Evolutionary conservation across 176 grass and related monocot genomes (phyloP), one percentile per base, ranked within the genome.

Genomic region (Aegilops longissima): DNA sequence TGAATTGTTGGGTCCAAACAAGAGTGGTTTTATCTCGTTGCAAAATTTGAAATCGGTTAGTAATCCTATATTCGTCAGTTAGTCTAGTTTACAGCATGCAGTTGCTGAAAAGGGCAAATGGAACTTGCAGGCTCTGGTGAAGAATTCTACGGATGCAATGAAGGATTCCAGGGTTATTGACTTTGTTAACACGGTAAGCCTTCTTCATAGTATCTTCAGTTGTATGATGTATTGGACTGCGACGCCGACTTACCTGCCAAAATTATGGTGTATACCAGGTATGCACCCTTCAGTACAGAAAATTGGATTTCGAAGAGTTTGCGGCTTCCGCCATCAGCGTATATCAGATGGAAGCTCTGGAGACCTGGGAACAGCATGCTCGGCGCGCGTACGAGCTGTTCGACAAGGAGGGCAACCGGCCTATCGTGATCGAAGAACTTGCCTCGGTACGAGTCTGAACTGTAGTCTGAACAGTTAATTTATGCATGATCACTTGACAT

Each of bases 251-350:
- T 35, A 88, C 83, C 2, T 82, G 25, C 3, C 6, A 10, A 58
- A 51, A 64, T 47, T 67, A 80, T 62, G 52, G n/a, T 21, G 56
- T 77, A 47, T 77, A 38, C 86, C n/a, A 99, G 97, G 90, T 99
- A 81, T 97, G 94, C 89, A 94, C 90, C 77, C 94, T 99, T 93
- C 97, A 97, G 91, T 99, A 99, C 87, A 97, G 94, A 90, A 99
- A 99, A 69, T 65, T 99, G 39, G 97, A 99, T 70, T 99, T 99
- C 4, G 97, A 95, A 92, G 97, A 99, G 85, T 99, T 99, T 30
- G 94, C 97, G 9, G 90, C 97, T 52, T 90, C 94, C 16, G 92
- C 93, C 65, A 91, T 97, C 81, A 97, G 94, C 1, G 92, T 99
- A 66, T 96, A 99, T 79, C 97, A 99, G 88, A 94, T 99, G 94